These are phyloP conservation scores for Ballota nigra DNA, from an alignment of 257 asterid species.

Conservation along the genomic window DNA sequence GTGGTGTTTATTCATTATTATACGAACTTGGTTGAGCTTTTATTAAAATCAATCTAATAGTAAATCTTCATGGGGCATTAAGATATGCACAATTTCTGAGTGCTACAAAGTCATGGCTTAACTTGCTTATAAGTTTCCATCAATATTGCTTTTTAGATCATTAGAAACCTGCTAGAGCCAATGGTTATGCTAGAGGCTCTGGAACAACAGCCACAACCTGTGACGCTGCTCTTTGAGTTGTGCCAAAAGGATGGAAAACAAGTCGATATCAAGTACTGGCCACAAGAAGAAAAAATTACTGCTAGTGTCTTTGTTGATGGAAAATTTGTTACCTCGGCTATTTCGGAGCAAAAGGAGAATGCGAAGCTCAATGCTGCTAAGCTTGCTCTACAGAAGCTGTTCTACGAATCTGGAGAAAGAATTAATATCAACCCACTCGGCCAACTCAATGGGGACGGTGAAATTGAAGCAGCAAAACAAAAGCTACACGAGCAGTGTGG, in stretches of 20 bases:
- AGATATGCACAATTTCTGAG: neutral
- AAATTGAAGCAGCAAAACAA: constrained; percentile 62
- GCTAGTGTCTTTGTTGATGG: constrained; percentile 69
- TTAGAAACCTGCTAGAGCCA: constrained; percentile 63
- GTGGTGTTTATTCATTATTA: neutral
- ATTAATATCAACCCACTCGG: neutral
- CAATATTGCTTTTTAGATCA: constrained; percentile 36
- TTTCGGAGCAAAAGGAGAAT: constrained; percentile 63
- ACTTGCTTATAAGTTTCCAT: constrained; percentile 11
- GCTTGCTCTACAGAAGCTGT: constrained; percentile 51
- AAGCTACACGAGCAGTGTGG: constrained; percentile 63
- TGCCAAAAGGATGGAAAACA: constrained; percentile 72
- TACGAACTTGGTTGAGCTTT: neutral
- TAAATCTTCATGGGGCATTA: neutral
- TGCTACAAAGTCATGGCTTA: neutral
- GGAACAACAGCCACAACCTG: constrained; percentile 77
- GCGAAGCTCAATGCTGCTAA: constrained; percentile 82
- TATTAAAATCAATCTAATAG: neutral
- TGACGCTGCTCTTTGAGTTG: constrained; percentile 57
- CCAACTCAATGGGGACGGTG: constrained; percentile 38
- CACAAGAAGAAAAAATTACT: constrained; percentile 41
- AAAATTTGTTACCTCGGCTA: constrained; percentile 46
- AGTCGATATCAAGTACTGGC: constrained; percentile 42
- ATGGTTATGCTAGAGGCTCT: constrained; percentile 51
- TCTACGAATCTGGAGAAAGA: constrained; percentile 10